These are phyloP conservation scores for Malus sieversii DNA, from an alignment of 306 rosid genomes.

Conservation along the genomic window DNA sequence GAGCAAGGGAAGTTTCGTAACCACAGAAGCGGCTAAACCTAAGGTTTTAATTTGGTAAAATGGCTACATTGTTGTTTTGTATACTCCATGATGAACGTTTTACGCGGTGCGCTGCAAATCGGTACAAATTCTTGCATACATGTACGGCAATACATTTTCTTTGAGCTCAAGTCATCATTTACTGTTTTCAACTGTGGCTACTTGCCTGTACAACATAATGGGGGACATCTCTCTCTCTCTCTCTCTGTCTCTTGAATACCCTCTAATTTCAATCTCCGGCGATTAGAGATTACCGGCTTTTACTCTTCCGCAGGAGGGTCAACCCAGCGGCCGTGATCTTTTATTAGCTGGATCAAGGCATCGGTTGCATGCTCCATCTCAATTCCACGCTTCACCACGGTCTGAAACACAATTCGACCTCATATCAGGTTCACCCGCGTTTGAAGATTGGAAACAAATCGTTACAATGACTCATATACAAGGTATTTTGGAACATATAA, in stretches of 20 bases:
- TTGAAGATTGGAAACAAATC: neutral
- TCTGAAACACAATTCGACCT: constrained; percentile 43
- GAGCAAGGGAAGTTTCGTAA: no score
- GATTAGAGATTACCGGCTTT: neutral
- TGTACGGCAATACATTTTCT: neutral
- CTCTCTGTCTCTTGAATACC: neutral
- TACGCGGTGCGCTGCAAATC: neutral
- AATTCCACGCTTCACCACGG: constrained; percentile 84
- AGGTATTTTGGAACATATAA: neutral
- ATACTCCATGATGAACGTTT: neutral
- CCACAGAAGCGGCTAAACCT: neutral
- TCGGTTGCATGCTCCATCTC: constrained; percentile 90
- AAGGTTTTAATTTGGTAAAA: neutral
- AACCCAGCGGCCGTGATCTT: constrained; percentile 91
- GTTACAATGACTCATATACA: neutral
- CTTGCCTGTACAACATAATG: neutral
- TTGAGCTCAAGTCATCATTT: neutral
- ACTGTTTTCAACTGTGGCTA: neutral
- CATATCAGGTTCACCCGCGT: neutral
- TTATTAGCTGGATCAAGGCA: constrained; percentile 83
- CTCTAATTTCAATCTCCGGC: neutral
- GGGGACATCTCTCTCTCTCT: neutral
- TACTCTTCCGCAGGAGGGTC: constrained; percentile 78
- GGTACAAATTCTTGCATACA: neutral
- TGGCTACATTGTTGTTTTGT: constrained; percentile 5